phyloP scores from a whole-genome alignment of 345 rosid genomes.

The Eucalyptus leucophloia region DNA sequence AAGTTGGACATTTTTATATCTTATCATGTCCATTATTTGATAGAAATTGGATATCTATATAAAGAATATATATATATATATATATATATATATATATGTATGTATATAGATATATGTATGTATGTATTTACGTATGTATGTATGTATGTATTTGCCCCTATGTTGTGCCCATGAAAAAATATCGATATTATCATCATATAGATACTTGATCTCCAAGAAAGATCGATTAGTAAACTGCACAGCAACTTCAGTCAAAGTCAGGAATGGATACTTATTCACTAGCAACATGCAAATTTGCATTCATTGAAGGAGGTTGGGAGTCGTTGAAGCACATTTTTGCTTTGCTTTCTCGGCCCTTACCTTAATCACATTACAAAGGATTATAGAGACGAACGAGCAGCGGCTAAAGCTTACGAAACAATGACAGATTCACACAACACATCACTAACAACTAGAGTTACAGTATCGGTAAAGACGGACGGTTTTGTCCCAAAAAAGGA shows the following conservation, averaged over 20 bases:
- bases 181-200: too few species aligned
- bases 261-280: background rate
- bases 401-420: background rate
- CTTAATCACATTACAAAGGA: background rate
- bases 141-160: too few species aligned
- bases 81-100: fast-evolving
- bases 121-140: too few species aligned
- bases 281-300: background rate
- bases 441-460: background rate
- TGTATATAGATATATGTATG: too few species aligned
- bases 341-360: background rate
- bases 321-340: background rate
- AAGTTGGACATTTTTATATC: too few species aligned
- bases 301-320: background rate
- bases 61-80: too few species aligned
- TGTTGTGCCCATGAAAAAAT: too few species aligned
- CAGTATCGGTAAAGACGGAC: fast-evolving
- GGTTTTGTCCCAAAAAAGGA: too few species aligned
- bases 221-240: background rate
- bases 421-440: background rate
- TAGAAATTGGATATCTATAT: too few species aligned
- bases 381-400: background rate
- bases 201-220: background rate
- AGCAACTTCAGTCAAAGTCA: background rate
- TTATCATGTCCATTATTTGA: too few species aligned